Percentiles rank a stretch among this genome's conserved stretches.
Conservation (phyloP, 2,329 filamentous ascomycete genomes). For the Epichloe sylvatica region DNA sequence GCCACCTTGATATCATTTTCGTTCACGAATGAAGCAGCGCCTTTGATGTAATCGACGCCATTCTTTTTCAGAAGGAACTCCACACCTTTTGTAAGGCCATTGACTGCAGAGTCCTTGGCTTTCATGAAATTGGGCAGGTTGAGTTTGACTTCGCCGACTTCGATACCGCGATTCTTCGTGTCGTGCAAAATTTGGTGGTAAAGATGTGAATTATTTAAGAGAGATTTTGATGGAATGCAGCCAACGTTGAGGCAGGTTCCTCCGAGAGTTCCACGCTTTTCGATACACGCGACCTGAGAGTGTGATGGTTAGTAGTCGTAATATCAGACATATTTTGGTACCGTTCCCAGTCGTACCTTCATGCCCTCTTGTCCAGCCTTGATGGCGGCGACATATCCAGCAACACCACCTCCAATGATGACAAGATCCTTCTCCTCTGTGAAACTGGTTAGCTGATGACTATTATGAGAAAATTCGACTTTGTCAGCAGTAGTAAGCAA, state of each 20-base stretch:
- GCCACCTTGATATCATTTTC: constrained; percentile 87
- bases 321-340: not conserved
- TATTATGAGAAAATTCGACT: not conserved
- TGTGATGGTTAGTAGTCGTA: constrained; percentile 5
- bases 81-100: constrained; percentile 78
- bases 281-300: constrained; percentile 78
- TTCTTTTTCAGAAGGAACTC: constrained; percentile 99
- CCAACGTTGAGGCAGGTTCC: constrained; percentile 98
- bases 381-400: constrained; percentile 96
- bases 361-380: constrained; percentile 95
- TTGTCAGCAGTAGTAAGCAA: not conserved
- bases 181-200: constrained; percentile 97
- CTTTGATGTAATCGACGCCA: constrained; percentile 95
- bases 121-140: constrained; percentile 96
- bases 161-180: constrained; percentile 92
- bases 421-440: constrained; percentile 90
- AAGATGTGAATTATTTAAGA: constrained; percentile 97
- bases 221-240: constrained; percentile 97
- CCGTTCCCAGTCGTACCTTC: constrained; percentile 48
- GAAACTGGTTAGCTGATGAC: constrained; percentile 13
- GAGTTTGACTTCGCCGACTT: constrained; percentile 92
- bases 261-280: constrained; percentile 89
- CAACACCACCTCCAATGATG: constrained; percentile 95
- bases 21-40: constrained; percentile 71
- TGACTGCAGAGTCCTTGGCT: constrained; percentile 87